Conservation (phyloP, 2,329 filamentous ascomycete species). For the Pseudogymnoascus sp. region DNA sequence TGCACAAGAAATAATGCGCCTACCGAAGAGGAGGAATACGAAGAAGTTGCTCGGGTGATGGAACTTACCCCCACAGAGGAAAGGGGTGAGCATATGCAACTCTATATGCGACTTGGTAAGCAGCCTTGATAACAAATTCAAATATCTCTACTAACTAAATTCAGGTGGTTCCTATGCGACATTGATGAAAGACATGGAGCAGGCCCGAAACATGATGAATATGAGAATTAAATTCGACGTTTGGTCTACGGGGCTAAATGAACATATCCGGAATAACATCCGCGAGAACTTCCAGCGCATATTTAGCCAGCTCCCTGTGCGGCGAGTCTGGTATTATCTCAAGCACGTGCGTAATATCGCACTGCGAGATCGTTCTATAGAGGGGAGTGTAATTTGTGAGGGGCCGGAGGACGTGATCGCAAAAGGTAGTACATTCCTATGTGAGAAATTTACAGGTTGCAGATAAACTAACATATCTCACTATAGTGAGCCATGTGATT, state of each 20-base stretch:
- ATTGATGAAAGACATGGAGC: conserved; percentile 20
- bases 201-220: conserved; percentile 22
- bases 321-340: conserved; percentile 22
- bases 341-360: conserved; percentile 14
- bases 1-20: neutral
- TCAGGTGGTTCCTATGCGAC: conserved; percentile 21
- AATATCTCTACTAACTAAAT: neutral
- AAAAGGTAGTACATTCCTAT: conserved; percentile 13
- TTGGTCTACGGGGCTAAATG: conserved; percentile 25
- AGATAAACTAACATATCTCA: conserved; percentile 11
- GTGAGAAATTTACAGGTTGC: conserved; percentile 8
- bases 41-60: neutral
- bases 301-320: conserved; percentile 23
- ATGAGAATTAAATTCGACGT: conserved; percentile 27
- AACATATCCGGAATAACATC: conserved; percentile 22
- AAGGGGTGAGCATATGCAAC: neutral
- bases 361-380: neutral
- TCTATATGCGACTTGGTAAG: neutral
- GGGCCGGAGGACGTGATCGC: conserved; percentile 17
- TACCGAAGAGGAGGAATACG: neutral
- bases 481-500: conserved; percentile 9
- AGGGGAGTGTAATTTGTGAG: conserved; percentile 7
- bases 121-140: neutral
- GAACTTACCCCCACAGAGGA: neutral
- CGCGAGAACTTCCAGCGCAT: conserved; percentile 20